Percentiles rank a stretch among this genome's conserved stretches.
phyloP scores from a whole-genome alignment of 345 rosid species.

The Eucalyptus fibrosa region DNA sequence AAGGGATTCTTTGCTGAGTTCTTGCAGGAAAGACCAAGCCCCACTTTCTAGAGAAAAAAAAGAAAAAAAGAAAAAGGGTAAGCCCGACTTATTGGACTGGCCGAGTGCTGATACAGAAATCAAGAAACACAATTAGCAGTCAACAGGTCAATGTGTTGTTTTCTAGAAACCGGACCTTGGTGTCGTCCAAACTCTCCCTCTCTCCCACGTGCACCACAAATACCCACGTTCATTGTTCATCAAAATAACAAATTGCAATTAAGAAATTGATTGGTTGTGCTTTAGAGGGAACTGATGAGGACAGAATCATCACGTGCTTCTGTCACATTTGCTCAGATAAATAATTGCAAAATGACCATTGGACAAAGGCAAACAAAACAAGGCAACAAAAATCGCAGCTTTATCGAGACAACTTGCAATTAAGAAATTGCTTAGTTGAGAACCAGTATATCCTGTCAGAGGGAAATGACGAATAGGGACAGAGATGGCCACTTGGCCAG shows the following conservation, averaged over 20 bases:
- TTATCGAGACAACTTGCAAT: not conserved
- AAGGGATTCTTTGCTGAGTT: no score
- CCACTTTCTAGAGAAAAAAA: no score
- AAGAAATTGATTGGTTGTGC: no score
- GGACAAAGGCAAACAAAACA: not conserved
- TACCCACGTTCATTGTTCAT: not conserved
- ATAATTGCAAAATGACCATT: not conserved
- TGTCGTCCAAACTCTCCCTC: no score
- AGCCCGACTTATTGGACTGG: no score
- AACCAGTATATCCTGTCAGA: not conserved
- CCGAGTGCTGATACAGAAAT: no score
- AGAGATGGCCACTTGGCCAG: no score
- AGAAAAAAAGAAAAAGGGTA: no score
- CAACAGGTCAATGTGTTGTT: no score
- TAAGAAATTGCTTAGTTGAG: not conserved
- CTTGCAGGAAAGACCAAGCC: no score
- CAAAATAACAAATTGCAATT: not conserved
- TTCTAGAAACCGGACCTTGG: no score
- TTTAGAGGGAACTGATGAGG: not conserved
- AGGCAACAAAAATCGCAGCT: not conserved
- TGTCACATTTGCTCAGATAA: not conserved
- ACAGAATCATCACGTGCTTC: not conserved
- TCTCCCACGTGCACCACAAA: rapidly evolving
- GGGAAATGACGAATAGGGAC: not conserved
- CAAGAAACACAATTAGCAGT: no score